Evolutionary conservation across 768 basidiomycete genomes (phyloP), one percentile per base, ranked within the genome.

Genomic region (Rhizopogon vesiculosus): DNA sequence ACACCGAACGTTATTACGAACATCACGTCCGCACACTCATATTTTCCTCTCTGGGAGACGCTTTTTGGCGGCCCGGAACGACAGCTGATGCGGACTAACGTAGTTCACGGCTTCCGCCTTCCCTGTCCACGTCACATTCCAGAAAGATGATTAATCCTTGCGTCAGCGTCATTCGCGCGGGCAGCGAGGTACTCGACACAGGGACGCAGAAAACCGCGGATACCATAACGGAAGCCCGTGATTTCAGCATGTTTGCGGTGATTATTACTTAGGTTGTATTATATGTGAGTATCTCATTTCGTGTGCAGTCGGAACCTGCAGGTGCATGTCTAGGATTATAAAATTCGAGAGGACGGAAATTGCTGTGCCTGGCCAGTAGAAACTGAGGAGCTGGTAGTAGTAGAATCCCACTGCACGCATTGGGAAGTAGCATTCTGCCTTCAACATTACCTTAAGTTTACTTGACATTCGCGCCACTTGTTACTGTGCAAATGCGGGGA

Each of bases 401-500:
- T 22, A 25, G 48, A 38, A 3, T 35, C 15, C 46, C 22, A 15
- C 15, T 49, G 15, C 19, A 49, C 48, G 10, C 6, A 38, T 15
- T 38, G 35, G 19, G 48, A 35, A 7, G 18, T 13, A 35, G 31
- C 18, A 8, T 18, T 15, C 5, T 19, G 7, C 33, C 19, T 7
- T 12, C 35, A 38, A 5, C 35, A 38, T 5, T 38, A 38, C 35
- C 48, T 19, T 46, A 31, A 33, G 31, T 25, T 46, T n/a, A 46
- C 18, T 33, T 48, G 46, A 48, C 33, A 22, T 35, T 10, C 33
- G 19, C 7, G 52, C 51, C 39, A 45, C 40, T 42, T 40, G 31
- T 35, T 57, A 59, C 57, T 56, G 56, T 61, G 58, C 54, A 56
- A 42, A 49, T 61, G 62, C 56, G 62, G 58, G 63, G 61, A 56